Conservation (phyloP, 1,284 basidiomycete species). For the Leccinum holopus region DNA sequence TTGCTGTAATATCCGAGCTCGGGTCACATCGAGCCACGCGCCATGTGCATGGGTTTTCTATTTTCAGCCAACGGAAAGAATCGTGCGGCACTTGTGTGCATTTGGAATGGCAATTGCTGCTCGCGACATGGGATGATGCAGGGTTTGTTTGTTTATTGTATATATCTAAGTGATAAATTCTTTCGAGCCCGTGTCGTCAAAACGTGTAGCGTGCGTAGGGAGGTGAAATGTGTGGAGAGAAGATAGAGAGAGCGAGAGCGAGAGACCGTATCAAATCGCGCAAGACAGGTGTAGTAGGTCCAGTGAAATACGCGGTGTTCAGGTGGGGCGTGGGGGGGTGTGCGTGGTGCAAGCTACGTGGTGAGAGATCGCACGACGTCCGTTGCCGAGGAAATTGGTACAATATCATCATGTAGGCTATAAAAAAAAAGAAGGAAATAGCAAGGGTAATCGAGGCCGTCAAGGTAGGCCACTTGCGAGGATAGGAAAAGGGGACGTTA, state of each 20-base stretch:
- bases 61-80: neutral
- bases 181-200: neutral
- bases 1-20: neutral
- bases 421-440: neutral
- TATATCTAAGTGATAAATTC: neutral
- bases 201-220: neutral
- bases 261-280: neutral
- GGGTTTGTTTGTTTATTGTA: too few relatives aligned
- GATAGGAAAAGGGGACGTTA: neutral
- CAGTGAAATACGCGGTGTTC: neutral
- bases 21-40: neutral
- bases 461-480: neutral
- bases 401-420: conserved; percentile 8
- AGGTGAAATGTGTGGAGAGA: neutral
- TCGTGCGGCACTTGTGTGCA: neutral
- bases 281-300: conserved; percentile 3
- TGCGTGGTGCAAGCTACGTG: neutral
- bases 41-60: neutral
- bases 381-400: conserved; percentile 7
- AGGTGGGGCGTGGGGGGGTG: neutral
- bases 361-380: conserved; percentile 1
- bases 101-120: neutral
- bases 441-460: neutral
- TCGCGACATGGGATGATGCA: neutral
- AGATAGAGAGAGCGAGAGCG: neutral